Evolutionary conservation across 306 rosid species (phyloP), one percentile per base, ranked within the genome.

Genomic region (Cotoneaster glaucophyllus): DNA sequence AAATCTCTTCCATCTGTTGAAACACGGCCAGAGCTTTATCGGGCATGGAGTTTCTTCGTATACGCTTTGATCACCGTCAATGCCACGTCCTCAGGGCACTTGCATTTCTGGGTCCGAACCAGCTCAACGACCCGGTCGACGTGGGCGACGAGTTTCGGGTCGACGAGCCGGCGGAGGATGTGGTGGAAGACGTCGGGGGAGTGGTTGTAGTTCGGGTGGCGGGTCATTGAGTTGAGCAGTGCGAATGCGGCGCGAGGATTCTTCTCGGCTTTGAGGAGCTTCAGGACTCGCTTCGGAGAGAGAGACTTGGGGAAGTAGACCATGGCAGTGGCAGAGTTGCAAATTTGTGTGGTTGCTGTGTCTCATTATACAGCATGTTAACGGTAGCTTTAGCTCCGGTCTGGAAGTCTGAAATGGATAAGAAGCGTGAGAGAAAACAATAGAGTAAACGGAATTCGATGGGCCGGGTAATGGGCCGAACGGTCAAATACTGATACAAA

Each of bases 41-140:
- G 11, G 97, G 87, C 97, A 90, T 89, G 18, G 89, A 88, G 81
- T 78, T 78, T 72, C 71, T 92, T 92, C 45, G 91, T 85, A 53
- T 92, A 96, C 58, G 93, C 93, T 77, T 96, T 89, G 50, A 96
- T 82, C 48, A 82, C 89, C 17, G 91, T 81, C 78, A 92, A 84
- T 0, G 97, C 88, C 2, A 90, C 83, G 65, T 95, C 97, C 71
- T 95, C 99, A 12, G 91, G 66, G 88, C 91, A 90, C 59, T 32
- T 64, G 83, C 88, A 82, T 74, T 83, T 81, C 73, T 82, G 90
- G 63, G 88, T 21, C n/a, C 71, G 83, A 54, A 95, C 84, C 71
- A 83, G 73, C 17, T 84, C 83, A 9, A 90, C 80, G 45, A 92
- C 62, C 71, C 89, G 87, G 37, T 70, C 72, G 18, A 85, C 82